Evolutionary conservation across 345 rosid species (phyloP).

Genomic region (Melaleuca quinquenervia): DNA sequence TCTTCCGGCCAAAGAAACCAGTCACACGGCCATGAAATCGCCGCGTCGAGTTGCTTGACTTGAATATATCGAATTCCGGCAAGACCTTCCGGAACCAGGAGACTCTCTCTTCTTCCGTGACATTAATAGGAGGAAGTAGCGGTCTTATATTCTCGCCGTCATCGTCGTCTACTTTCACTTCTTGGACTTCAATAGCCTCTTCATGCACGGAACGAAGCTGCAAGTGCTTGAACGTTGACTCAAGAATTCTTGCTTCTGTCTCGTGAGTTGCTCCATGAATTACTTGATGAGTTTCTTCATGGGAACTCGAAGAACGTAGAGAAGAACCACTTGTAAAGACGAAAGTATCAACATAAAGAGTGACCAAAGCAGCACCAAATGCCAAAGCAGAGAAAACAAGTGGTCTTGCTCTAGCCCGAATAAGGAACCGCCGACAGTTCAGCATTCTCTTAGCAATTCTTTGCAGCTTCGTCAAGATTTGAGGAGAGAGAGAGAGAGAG

Average conservation of each 20-base stretch:
- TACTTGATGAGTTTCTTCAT: background rate
- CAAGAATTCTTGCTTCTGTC: background rate
- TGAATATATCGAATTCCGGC: slow-evolving; percentile 32
- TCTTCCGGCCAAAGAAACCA: slow-evolving; percentile 22
- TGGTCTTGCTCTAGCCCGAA: background rate
- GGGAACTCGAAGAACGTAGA: background rate
- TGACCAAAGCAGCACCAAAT: background rate
- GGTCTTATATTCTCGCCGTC: slow-evolving; percentile 2
- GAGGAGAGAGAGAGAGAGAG: background rate
- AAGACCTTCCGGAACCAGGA: slow-evolving; percentile 33
- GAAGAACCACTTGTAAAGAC: background rate
- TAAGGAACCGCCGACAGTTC: background rate
- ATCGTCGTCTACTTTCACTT: background rate
- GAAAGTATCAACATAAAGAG: background rate
- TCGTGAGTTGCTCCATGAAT: background rate
- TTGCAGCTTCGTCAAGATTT: background rate
- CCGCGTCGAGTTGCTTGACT: slow-evolving; percentile 22
- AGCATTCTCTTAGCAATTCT: background rate
- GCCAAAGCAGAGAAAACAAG: background rate
- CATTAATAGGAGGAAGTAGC: slow-evolving; percentile 31
- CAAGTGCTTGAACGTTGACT: slow-evolving; percentile 5
- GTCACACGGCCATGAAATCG: slow-evolving; percentile 39
- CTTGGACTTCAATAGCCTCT: slow-evolving; percentile 1
- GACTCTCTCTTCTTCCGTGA: slow-evolving; percentile 30
- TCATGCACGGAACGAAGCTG: slow-evolving; percentile 17